Conservation (phyloP, 2,329 filamentous ascomycete species). For the Hypoxylon sp. region DNA sequence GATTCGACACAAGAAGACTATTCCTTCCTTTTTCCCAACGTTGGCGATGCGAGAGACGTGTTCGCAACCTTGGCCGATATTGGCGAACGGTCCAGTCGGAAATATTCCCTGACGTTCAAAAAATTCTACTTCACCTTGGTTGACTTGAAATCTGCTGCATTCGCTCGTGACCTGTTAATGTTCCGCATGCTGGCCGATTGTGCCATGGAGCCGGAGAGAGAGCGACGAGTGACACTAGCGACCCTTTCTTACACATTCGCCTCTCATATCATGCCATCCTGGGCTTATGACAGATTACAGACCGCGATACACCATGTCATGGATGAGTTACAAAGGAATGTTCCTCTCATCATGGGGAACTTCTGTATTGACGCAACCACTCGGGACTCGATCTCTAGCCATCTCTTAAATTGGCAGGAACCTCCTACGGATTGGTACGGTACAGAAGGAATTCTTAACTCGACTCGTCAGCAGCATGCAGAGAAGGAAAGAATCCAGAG, state of each 20-base stretch:
- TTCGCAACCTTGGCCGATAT: constrained; percentile 4
- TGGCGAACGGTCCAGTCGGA: neutral
- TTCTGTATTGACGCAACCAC: constrained; percentile 6
- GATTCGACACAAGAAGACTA: neutral
- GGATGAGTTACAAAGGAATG: neutral
- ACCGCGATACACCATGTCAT: neutral
- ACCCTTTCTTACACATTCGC: constrained; percentile 8
- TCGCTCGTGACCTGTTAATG: constrained; percentile 11
- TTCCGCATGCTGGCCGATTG: constrained; percentile 7
- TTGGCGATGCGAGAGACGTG: constrained; percentile 7
- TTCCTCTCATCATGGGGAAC: neutral
- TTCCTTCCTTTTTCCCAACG: constrained; percentile 12
- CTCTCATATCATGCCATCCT: constrained; percentile 2
- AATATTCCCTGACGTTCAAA: neutral
- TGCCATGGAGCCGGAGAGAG: neutral
- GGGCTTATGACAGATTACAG: constrained; percentile 4
- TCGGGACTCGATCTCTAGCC: neutral
- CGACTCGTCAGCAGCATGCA: neutral
- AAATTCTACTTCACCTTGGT: constrained; percentile 13
- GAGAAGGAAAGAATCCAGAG: neutral
- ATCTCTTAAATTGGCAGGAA: constrained; percentile 6
- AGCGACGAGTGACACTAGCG: neutral
- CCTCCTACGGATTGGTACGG: neutral
- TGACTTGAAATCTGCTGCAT: neutral
- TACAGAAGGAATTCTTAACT: neutral